Conservation (phyloP, 257 asterid species). For the Fraxinus pennsylvanica region DNA sequence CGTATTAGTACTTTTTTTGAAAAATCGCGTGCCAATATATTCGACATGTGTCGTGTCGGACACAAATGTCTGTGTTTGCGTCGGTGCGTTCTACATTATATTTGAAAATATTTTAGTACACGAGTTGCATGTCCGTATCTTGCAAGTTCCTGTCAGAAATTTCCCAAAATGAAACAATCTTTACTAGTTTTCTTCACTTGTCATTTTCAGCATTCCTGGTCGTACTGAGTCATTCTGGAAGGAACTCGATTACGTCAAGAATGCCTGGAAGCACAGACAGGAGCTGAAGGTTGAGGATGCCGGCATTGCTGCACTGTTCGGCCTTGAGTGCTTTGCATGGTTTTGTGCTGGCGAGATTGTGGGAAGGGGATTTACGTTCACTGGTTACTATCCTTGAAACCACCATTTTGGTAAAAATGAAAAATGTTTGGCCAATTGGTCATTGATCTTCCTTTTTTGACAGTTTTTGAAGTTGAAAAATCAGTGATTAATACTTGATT, state of each 20-base stretch:
- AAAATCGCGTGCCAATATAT: no score
- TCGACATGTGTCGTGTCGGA: no score
- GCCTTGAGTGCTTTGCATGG: constrained; percentile 1
- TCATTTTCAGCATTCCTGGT: background rate
- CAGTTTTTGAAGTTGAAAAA: constrained; percentile 1
- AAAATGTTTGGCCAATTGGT: constrained; percentile 3
- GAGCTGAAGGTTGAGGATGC: background rate
- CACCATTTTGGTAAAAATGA: background rate
- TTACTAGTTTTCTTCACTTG: background rate
- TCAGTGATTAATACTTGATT: background rate
- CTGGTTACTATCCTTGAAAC: background rate
- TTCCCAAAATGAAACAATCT: background rate
- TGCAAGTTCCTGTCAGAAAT: background rate
- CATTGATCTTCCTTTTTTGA: background rate
- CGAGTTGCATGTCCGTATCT: background rate
- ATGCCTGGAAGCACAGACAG: background rate
- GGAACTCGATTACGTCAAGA: background rate
- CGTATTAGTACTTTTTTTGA: no score
- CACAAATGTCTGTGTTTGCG: no score
- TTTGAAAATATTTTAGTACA: background rate
- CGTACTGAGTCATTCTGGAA: background rate
- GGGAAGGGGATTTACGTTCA: constrained; percentile 1
- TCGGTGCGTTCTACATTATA: no score
- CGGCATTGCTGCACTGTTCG: background rate
- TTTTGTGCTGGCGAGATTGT: constrained; percentile 3